Evolutionary conservation across 148 eudicot species (phyloP).

Genomic region (Heliamphora exappendiculata): DNA sequence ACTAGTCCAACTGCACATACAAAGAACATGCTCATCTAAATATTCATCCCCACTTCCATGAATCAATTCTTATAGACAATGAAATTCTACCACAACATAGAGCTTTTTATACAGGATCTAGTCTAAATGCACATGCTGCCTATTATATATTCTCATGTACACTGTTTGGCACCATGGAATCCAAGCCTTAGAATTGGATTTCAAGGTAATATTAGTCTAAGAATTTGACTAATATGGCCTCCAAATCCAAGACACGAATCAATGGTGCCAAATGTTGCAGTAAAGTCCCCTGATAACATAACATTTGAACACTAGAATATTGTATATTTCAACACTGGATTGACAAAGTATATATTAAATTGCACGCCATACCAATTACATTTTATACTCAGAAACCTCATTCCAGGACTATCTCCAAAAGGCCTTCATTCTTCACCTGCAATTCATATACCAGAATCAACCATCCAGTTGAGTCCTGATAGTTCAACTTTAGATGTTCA

Average conservation of each 20-base stretch:
- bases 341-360: not conserved
- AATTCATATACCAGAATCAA: too few relatives aligned
- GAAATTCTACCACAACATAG: not conserved
- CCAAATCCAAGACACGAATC: not conserved
- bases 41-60: not conserved
- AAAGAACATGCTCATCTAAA: not conserved
- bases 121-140: not conserved
- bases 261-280: not conserved
- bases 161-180: not conserved
- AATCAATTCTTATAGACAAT: not conserved
- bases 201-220: not conserved
- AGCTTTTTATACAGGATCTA: not conserved
- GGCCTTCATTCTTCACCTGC: too few relatives aligned
- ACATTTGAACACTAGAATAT: not conserved
- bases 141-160: not conserved
- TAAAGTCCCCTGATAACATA: not conserved
- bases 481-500: too few relatives aligned
- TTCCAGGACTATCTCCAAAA: too few relatives aligned
- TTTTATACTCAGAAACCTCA: not conserved
- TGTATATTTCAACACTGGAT: not conserved
- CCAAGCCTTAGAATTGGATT: not conserved
- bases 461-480: too few relatives aligned
- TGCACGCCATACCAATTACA: not conserved
- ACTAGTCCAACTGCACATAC: too few relatives aligned
- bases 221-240: not conserved